Evolutionary conservation across 2,329 filamentous ascomycete genomes (phyloP), one percentile per base, ranked within the genome.

Genomic region (Ascocoryne sarcoides): DNA sequence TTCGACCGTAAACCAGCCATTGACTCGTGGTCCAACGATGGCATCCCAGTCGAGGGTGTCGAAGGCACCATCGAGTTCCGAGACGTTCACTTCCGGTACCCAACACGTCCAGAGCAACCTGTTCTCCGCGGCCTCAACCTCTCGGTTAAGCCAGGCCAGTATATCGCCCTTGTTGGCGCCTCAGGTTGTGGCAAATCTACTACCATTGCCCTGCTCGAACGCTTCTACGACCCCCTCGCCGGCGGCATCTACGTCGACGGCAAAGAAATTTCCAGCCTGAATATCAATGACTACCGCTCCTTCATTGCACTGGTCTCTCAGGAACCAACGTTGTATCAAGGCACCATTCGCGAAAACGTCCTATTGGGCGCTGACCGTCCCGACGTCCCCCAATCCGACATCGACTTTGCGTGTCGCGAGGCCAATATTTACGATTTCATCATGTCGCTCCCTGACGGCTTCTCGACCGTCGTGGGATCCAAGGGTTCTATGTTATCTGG

Each of bases 381-480:
- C 4, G 69, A 79, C 19, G 73, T 92, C 1, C 63, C 76, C 0
- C 87, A 95, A 43, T 77, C 81, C 42, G 73, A 74, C 1, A 71
- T 96, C 37, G 72, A 84, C 40, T 75, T 79, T 55, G 89, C 85
- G 1, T 95, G 88, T 68, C 82, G 82, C 43, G 86, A 95, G 59
- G 84, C 88, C 51, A 94, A 94, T 58, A 94, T 94, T 49, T 88
- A 89, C 63, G 86, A 94, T 55, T 94, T 94, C 58, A 88, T 95
- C 65, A 69, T 85, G 52, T 90, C 84, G 4, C 68, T 93, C 14
- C 86, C 85, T 1, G 86, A 94, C 2, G 88, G 86, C 12, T 88
- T 95, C 66, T 75, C 80, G 55, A 95, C 89, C 0, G 59, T 89
- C 2, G 88, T 94, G 20, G 90, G 92, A 19, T 84, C 75, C 60